Conservation (phyloP, 23 red algal species). For the Agarophyton chilense region DNA sequence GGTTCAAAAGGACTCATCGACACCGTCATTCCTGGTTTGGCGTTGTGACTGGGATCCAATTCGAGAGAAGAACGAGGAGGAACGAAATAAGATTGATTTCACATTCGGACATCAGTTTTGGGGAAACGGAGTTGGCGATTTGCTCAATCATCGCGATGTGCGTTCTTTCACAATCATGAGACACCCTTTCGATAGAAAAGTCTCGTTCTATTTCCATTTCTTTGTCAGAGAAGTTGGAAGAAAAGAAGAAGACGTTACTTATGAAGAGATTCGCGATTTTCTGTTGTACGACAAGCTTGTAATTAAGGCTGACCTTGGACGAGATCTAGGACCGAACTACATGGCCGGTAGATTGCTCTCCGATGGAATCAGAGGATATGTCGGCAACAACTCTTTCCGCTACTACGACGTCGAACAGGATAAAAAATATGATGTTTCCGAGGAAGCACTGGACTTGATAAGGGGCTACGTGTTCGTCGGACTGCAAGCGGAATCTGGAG, state of each 20-base stretch:
- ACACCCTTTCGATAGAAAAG: conserved; percentile 63
- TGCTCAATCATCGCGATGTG: conserved; percentile 56
- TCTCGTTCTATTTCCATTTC: conserved; percentile 68
- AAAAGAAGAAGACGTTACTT: conserved; percentile 46
- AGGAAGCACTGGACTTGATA: conserved; percentile 33
- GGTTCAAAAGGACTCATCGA: not conserved
- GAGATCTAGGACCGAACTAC: conserved; percentile 65
- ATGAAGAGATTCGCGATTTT: conserved; percentile 55
- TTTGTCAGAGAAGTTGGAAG: conserved; percentile 63
- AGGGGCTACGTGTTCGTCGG: conserved; percentile 40
- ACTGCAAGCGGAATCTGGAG: conserved; percentile 42
- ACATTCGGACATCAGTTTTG: conserved; percentile 67
- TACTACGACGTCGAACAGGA: conserved; percentile 10
- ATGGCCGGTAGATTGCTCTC: conserved; percentile 60
- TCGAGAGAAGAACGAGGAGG: conserved; percentile 20
- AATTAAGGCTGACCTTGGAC: conserved; percentile 44
- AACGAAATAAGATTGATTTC: conserved; percentile 49
- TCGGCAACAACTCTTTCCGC: conserved; percentile 18
- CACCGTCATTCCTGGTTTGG: conserved; percentile 39
- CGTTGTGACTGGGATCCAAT: conserved; percentile 70
- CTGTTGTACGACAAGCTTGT: conserved; percentile 45
- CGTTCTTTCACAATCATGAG: conserved; percentile 57
- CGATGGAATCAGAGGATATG: conserved; percentile 42
- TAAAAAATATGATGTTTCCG: not conserved
- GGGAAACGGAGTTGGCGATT: conserved; percentile 20